A percentile compares a stretch with the other conserved stretches of the same genome.
Conservation (phyloP, 495 filamentous ascomycete genomes). For the Aspergillus sparsus region DNA sequence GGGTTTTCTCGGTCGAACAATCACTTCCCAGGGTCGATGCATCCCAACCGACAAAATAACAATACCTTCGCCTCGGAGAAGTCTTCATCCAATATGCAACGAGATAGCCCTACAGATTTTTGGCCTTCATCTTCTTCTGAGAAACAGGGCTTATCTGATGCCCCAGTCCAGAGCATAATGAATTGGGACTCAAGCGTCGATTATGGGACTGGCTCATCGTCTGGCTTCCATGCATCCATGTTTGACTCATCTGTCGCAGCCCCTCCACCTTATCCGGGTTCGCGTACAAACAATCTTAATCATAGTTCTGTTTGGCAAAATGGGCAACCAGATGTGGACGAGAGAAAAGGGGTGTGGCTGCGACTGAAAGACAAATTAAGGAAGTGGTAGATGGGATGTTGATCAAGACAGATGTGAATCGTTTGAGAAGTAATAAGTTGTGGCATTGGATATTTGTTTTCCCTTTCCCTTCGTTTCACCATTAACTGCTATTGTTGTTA, state of each 20-base stretch:
- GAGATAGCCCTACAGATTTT: not conserved
- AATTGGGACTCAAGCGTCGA: not conserved
- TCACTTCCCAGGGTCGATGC: not conserved
- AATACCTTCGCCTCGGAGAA: constrained; percentile 1
- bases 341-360: constrained; percentile 10
- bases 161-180: constrained; percentile 12
- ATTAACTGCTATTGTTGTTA: too few species aligned
- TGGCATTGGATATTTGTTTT: too few species aligned
- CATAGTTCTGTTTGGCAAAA: not conserved
- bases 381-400: not conserved
- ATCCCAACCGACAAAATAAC: not conserved
- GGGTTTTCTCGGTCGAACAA: not conserved
- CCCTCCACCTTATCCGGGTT: constrained; percentile 7
- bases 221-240: not conserved
- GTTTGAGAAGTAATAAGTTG: too few species aligned
- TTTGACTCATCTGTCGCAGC: not conserved
- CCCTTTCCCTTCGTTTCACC: too few species aligned
- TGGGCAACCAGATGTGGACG: not conserved
- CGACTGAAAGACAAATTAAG: constrained; percentile 2
- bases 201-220: not conserved
- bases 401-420: not conserved
- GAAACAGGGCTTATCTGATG: constrained; percentile 2
- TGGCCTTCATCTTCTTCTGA: constrained; percentile 10
- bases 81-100: not conserved
- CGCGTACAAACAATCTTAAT: not conserved